These are phyloP conservation scores for Bonia amplexicaulis DNA, from an alignment of 176 grass and related monocot species.

Conservation along the genomic window DNA sequence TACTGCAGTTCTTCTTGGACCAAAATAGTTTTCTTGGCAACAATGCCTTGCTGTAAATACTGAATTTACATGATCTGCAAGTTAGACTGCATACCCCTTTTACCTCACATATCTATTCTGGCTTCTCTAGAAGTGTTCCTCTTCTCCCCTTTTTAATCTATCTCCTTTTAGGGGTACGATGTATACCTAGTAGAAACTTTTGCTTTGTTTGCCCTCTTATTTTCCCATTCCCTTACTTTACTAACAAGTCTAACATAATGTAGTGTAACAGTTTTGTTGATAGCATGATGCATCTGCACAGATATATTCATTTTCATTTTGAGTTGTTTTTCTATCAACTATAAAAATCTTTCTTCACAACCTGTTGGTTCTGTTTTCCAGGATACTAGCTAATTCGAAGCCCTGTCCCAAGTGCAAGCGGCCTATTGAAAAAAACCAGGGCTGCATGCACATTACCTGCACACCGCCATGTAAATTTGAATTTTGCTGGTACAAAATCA, in stretches of 20 bases:
- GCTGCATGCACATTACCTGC: slow-evolving; percentile 99
- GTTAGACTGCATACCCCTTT: background rate
- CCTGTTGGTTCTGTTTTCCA: slow-evolving; percentile 32
- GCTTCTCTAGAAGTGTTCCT: slow-evolving; percentile 1
- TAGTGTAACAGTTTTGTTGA: background rate
- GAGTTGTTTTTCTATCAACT: slow-evolving; percentile 2
- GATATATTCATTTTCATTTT: slow-evolving; percentile 7
- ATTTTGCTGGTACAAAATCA: slow-evolving; percentile 90
- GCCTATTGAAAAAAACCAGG: slow-evolving; percentile 99
- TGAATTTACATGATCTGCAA: background rate
- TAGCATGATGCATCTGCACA: background rate
- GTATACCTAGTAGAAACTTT: background rate
- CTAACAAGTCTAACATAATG: background rate
- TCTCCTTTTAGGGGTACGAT: background rate
- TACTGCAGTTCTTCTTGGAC: background rate
- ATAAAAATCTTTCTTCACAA: slow-evolving; percentile 1
- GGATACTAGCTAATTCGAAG: slow-evolving; percentile 99
- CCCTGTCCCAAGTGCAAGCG: slow-evolving; percentile 98
- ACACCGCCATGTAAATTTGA: slow-evolving; percentile 99
- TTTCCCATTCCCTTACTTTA: background rate
- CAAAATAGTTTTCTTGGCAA: background rate
- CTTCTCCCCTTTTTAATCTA: background rate
- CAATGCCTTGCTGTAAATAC: background rate
- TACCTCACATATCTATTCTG: slow-evolving; percentile 1
- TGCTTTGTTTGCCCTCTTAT: background rate